A percentile compares a stretch with the other conserved stretches of the same genome.
Evolutionary conservation across 257 asterid genomes (phyloP).

Genomic region (Linaria vulgaris): DNA sequence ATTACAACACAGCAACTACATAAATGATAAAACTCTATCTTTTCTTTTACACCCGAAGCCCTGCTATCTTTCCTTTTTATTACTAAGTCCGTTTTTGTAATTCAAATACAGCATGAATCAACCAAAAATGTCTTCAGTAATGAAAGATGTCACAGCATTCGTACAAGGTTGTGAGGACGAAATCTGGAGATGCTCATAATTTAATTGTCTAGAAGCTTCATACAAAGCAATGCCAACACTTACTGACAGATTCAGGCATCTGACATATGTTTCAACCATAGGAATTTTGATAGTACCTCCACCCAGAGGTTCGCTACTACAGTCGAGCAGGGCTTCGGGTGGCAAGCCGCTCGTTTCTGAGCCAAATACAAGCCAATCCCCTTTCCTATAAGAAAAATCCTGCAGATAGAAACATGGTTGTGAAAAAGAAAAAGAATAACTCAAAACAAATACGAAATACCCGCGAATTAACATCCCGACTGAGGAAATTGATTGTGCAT

Average conservation of each 20-base stretch:
- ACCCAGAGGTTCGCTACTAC: constrained; percentile 57
- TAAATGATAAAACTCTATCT: too few relatives aligned
- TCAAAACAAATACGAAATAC: too few relatives aligned
- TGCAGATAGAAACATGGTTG: constrained; percentile 31
- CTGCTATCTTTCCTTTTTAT: too few relatives aligned
- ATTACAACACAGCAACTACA: too few relatives aligned
- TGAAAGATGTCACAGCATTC: constrained; percentile 38
- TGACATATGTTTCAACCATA: constrained; percentile 89
- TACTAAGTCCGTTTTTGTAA: neutral
- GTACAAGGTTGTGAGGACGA: constrained; percentile 41
- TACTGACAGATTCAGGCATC: constrained; percentile 89
- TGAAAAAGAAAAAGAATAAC: neutral
- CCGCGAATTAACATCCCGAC: too few relatives aligned
- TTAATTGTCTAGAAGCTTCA: constrained; percentile 88
- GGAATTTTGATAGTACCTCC: constrained; percentile 84
- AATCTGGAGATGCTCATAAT: constrained; percentile 71
- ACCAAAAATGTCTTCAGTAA: constrained; percentile 82
- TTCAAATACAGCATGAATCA: constrained; percentile 6
- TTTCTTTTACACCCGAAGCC: too few relatives aligned
- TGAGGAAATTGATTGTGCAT: too few relatives aligned
- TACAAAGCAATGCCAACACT: constrained; percentile 90
- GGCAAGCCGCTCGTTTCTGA: constrained; percentile 88
- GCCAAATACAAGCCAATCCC: constrained; percentile 97
- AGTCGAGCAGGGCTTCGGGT: constrained; percentile 75
- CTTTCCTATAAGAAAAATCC: constrained; percentile 80